Percentiles rank a stretch among this genome's conserved stretches.
These are phyloP conservation scores for Funneliformis caledonium DNA, from an alignment of 371 early-diverging fungal species.

Conservation along the genomic window DNA sequence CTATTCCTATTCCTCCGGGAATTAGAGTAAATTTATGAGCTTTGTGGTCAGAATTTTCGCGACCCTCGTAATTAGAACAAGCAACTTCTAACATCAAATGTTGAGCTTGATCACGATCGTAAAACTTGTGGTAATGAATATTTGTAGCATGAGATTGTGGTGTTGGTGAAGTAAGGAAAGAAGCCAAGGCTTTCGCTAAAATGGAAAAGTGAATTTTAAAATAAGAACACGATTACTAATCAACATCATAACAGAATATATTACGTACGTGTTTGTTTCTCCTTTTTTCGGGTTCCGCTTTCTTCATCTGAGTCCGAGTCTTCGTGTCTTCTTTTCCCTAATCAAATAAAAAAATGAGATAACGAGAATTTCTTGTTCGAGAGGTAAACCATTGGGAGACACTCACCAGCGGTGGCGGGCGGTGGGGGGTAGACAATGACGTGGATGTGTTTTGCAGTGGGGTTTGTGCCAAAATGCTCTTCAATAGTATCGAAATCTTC, in stretches of 20 bases:
- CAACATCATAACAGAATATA: slow-evolving; percentile 21
- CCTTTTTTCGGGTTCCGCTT: background rate
- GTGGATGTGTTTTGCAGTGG: too few relatives aligned
- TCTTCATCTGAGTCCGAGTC: background rate
- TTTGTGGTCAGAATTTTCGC: slow-evolving; percentile 14
- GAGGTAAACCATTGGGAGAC: too few relatives aligned
- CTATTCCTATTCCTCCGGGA: slow-evolving; percentile 38
- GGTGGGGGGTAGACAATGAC: too few relatives aligned
- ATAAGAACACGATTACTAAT: background rate
- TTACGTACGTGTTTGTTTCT: background rate
- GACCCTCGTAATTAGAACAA: background rate
- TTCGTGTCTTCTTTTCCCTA: slow-evolving; percentile 15
- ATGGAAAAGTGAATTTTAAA: background rate
- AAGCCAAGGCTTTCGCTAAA: slow-evolving; percentile 15
- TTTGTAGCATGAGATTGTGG: background rate
- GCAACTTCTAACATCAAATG: background rate
- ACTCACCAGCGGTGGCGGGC: too few relatives aligned
- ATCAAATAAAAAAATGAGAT: slow-evolving; percentile 28
- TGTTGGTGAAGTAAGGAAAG: background rate
- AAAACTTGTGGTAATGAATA: slow-evolving; percentile 10
- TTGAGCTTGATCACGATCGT: slow-evolving; percentile 22
- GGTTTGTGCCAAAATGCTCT: slow-evolving; percentile 7
- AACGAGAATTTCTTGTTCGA: slow-evolving; percentile 16
- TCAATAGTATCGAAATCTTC: background rate
- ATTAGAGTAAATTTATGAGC: slow-evolving; percentile 29